phyloP scores from a whole-genome alignment of 768 basidiomycete genomes.

The Cystobasidium onofrii region DNA sequence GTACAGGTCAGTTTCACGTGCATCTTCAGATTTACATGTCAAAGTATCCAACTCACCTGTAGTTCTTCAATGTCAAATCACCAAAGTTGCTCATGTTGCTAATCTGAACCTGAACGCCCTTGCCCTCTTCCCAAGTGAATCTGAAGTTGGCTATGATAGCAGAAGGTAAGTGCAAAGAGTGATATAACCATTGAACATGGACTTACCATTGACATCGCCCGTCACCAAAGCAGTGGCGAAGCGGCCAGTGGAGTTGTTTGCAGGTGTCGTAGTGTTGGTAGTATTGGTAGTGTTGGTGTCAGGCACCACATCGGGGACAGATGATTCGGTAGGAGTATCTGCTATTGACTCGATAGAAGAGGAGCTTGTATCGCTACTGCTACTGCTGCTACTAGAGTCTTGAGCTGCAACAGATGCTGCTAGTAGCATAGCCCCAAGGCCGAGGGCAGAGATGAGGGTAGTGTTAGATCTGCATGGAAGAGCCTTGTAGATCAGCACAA shows the following conservation, averaged over 20 bases:
- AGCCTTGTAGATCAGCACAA: too few relatives aligned
- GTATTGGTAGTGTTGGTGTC: neutral
- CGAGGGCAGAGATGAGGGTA: neutral
- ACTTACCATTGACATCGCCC: neutral
- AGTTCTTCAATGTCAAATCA: neutral
- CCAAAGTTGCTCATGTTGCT: neutral
- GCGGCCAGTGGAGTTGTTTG: too few relatives aligned
- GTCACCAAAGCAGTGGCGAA: neutral
- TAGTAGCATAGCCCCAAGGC: neutral
- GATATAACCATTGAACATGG: neutral
- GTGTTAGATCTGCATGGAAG: neutral
- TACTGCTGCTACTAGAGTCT: neutral
- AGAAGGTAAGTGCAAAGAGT: neutral
- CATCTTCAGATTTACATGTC: neutral
- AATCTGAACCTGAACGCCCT: neutral
- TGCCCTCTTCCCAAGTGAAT: neutral
- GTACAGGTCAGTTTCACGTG: neutral
- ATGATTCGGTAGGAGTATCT: too few relatives aligned
- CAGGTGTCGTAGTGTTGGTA: too few relatives aligned
- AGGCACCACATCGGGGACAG: neutral
- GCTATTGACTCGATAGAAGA: too few relatives aligned
- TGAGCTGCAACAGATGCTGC: neutral
- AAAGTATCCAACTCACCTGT: neutral
- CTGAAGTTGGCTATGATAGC: neutral
- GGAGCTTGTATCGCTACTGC: neutral